phyloP scores from a whole-genome alignment of 1,284 basidiomycete species.

The Cryptococcus sp. region DNA sequence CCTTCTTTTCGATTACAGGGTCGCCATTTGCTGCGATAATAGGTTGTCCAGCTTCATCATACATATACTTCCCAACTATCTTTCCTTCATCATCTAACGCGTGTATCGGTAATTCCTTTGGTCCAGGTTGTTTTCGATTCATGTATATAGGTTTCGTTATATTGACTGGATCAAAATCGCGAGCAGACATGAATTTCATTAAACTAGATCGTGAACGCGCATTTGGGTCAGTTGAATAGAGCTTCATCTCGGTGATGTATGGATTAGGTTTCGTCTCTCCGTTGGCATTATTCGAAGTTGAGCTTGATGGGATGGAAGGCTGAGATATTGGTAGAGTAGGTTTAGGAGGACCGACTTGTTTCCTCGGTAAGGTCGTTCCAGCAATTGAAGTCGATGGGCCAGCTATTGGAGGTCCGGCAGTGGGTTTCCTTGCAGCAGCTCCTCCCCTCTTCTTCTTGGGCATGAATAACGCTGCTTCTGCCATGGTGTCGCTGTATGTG shows the following conservation, averaged over 20 bases:
- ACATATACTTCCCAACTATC: conserved; percentile 36
- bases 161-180: conserved; percentile 29
- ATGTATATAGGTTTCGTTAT: conserved; percentile 32
- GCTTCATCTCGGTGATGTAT: conserved; percentile 34
- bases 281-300: background rate
- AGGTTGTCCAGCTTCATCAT: conserved; percentile 36
- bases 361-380: background rate
- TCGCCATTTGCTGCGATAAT: conserved; percentile 36
- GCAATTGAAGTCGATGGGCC: background rate
- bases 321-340: background rate
- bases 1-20: conserved; percentile 28
- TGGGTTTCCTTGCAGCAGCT: conserved; percentile 2
- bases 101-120: conserved; percentile 21
- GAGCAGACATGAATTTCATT: conserved; percentile 32
- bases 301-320: background rate
- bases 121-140: conserved; percentile 41
- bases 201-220: conserved; percentile 33
- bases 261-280: conserved; percentile 2
- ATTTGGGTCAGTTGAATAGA: conserved; percentile 26
- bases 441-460: conserved; percentile 25
- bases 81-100: conserved; percentile 34
- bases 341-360: background rate
- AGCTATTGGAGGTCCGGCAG: background rate
- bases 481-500: conserved; percentile 12
- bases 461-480: conserved; percentile 35